Percentiles rank a stretch among this genome's conserved stretches.
These are phyloP conservation scores for Linum lewisii DNA, from an alignment of 345 rosid species.

Conservation along the genomic window DNA sequence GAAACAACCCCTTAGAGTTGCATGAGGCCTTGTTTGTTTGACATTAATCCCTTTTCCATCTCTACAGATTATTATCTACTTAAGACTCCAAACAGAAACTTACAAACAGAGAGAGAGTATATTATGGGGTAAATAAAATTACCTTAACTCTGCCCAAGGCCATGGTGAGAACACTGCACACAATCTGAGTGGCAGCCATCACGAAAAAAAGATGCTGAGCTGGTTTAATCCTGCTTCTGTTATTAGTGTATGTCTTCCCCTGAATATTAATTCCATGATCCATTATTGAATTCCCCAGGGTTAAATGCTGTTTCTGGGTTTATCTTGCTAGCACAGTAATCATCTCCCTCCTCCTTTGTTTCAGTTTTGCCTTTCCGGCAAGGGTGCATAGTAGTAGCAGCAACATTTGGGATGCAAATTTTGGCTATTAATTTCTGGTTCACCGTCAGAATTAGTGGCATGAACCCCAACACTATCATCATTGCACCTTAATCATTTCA, in stretches of 20 bases:
- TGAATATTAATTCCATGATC: too few species aligned
- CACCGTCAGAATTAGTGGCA: too few species aligned
- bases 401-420: conserved; percentile 42
- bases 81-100: too few species aligned
- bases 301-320: too few species aligned
- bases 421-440: conserved; percentile 35
- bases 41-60: too few species aligned
- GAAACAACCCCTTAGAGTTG: too few species aligned
- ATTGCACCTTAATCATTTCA: conserved; percentile 34
- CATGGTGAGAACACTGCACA: conserved; percentile 50
- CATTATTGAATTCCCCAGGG: too few species aligned
- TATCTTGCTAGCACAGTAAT: conserved; percentile 46
- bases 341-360: conserved; percentile 20
- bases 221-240: conserved; percentile 53
- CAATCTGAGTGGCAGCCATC: conserved; percentile 60
- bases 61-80: too few species aligned
- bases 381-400: conserved; percentile 51
- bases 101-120: too few species aligned
- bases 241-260: conserved; percentile 47
- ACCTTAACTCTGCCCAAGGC: conserved; percentile 71
- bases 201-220: conserved; percentile 57
- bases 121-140: too few species aligned
- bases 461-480: too few species aligned
- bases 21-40: too few species aligned
- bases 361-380: conserved; percentile 20